Evolutionary conservation across 345 rosid species (phyloP).

Genomic region (Eucalyptus curtisii): DNA sequence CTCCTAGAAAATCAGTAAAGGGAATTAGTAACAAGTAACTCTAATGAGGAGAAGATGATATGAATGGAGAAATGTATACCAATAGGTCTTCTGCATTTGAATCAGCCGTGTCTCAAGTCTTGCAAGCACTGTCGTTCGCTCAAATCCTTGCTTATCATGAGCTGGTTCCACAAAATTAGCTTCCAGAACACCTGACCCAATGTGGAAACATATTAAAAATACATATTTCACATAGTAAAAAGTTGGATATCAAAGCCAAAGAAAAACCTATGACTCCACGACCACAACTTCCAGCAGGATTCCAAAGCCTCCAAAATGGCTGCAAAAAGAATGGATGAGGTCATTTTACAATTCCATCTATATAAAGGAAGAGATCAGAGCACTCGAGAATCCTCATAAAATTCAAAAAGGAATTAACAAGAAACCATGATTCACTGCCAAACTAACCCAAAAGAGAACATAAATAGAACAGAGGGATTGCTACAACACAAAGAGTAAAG

Average conservation of each 20-base stretch:
- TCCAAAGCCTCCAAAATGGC: conserved; percentile 99
- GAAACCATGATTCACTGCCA: neutral
- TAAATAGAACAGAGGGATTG: neutral
- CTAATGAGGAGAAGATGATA: neutral
- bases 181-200: conserved; percentile 66
- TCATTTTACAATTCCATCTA: neutral
- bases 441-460: neutral
- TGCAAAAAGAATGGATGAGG: neutral
- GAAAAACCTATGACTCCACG: conserved; percentile 83
- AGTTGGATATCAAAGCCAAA: neutral
- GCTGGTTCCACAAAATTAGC: conserved; percentile 97
- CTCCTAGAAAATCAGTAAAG: conserved; percentile 24
- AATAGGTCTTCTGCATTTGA: conserved; percentile 80
- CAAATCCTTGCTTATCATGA: conserved; percentile 96
- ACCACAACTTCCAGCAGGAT: conserved; percentile 84
- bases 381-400: neutral
- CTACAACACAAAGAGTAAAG: neutral
- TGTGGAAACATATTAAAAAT: conserved; percentile 1
- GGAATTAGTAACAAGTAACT: neutral
- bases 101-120: conserved; percentile 66
- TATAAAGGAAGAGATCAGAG: neutral
- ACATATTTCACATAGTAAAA: neutral
- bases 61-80: conserved; percentile 24
- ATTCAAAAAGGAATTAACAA: neutral
- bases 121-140: conserved; percentile 83